These are phyloP conservation scores for Colletotrichum sp. DNA, from an alignment of 2,329 filamentous ascomycete genomes.

Conservation along the genomic window DNA sequence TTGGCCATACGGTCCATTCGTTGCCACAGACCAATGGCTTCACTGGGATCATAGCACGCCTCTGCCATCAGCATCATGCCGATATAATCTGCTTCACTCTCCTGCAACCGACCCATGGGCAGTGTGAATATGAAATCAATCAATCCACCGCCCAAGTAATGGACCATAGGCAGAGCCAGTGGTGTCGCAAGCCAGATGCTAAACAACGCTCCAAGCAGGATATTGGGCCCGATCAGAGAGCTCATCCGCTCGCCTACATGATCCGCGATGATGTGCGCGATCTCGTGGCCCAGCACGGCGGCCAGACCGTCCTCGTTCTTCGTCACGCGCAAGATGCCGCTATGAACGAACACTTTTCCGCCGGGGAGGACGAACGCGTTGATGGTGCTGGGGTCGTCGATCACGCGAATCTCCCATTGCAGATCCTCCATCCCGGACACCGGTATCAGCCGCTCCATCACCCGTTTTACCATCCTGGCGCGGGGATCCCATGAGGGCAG, in stretches of 20 bases:
- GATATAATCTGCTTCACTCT: slow-evolving; percentile 81
- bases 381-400: slow-evolving; percentile 65
- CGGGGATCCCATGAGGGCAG: slow-evolving; percentile 65
- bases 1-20: slow-evolving; percentile 63
- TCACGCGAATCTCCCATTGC: slow-evolving; percentile 77
- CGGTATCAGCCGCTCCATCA: slow-evolving; percentile 71
- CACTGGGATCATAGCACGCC: slow-evolving; percentile 75
- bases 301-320: slow-evolving; percentile 72
- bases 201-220: slow-evolving; percentile 55
- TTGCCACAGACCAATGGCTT: slow-evolving; percentile 71
- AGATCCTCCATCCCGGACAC: slow-evolving; percentile 64
- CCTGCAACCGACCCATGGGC: slow-evolving; percentile 74
- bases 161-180: slow-evolving; percentile 45
- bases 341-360: slow-evolving; percentile 82
- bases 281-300: slow-evolving; percentile 80
- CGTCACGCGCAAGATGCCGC: slow-evolving; percentile 73
- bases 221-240: slow-evolving; percentile 54
- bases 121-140: slow-evolving; percentile 69
- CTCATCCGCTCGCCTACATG: slow-evolving; percentile 71
- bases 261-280: slow-evolving; percentile 76
- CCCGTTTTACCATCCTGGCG: slow-evolving; percentile 61
- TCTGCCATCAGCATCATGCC: slow-evolving; percentile 84
- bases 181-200: slow-evolving; percentile 51
- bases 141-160: slow-evolving; percentile 49
- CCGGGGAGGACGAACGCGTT: slow-evolving; percentile 83